These are phyloP conservation scores for Ceraceosorus guamensis DNA, from an alignment of 1,284 basidiomycete species.

Conservation along the genomic window DNA sequence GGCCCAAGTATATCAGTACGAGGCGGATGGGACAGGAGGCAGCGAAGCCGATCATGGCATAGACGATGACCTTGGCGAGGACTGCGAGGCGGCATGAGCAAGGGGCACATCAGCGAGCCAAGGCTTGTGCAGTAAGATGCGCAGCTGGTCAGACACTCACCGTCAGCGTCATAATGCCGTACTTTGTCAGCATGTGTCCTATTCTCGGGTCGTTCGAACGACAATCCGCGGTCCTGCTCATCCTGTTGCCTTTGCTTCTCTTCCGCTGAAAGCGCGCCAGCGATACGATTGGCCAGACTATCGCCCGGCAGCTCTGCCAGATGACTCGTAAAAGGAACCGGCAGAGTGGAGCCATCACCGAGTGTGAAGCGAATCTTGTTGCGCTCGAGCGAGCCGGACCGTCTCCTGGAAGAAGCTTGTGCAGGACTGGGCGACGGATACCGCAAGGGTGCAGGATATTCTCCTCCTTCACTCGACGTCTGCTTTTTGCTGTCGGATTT, in stretches of 20 bases:
- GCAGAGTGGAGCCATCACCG: conserved; percentile 4
- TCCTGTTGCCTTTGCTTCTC: conserved; percentile 3
- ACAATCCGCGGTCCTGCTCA: not conserved
- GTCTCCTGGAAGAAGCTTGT: not conserved
- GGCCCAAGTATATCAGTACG: conserved; percentile 22
- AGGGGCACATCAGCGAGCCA: not conserved
- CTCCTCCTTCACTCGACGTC: not conserved
- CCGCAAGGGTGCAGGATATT: not conserved
- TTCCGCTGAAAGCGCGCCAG: conserved; percentile 9
- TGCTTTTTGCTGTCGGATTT: conserved; percentile 21
- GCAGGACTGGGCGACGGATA: not conserved
- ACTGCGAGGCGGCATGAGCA: conserved; percentile 42
- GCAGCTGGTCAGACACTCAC: conserved; percentile 1
- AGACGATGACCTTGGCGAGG: conserved; percentile 83
- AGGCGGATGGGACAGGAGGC: conserved; percentile 24
- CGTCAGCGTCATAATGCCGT: conserved; percentile 77
- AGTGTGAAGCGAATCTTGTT: conserved; percentile 5
- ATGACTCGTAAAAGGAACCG: conserved; percentile 7
- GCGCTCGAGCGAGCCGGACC: conserved; percentile 1
- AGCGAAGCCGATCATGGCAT: conserved; percentile 71
- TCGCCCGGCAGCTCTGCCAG: conserved; percentile 6
- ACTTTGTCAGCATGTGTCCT: conserved; percentile 49
- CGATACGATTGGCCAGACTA: conserved; percentile 26
- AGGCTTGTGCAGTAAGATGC: not conserved
- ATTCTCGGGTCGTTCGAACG: conserved; percentile 9